phyloP scores from a whole-genome alignment of 2,329 filamentous ascomycete genomes.

The Penicillium sp. region DNA sequence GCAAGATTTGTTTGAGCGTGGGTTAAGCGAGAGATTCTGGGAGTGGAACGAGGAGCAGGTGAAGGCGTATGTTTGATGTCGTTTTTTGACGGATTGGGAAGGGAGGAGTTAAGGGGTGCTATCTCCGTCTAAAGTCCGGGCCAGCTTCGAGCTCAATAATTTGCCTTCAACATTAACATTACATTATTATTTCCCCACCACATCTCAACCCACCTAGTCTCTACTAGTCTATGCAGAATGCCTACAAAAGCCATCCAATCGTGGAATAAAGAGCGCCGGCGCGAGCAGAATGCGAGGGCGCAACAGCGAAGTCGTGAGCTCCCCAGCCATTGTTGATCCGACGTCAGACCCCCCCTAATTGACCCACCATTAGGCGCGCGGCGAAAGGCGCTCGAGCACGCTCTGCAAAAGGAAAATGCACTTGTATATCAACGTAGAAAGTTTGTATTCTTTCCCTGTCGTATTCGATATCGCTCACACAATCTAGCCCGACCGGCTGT shows the following conservation, averaged over 20 bases:
- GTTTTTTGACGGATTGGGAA: background rate
- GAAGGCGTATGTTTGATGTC: background rate
- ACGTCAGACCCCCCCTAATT: background rate
- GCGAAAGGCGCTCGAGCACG: background rate
- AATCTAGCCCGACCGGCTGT: background rate
- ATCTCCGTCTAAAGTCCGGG: background rate
- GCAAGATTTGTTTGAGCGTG: conserved; percentile 6
- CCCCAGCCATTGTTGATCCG: background rate
- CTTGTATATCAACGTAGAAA: no score
- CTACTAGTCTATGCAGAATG: background rate
- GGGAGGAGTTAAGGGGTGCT: background rate
- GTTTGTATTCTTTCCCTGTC: no score
- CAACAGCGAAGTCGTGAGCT: background rate
- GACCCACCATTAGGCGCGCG: background rate
- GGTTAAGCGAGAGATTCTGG: conserved; percentile 7
- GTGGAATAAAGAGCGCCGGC: background rate
- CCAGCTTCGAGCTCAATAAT: background rate
- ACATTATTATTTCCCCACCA: no score
- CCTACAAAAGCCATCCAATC: background rate
- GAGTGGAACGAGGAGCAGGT: conserved; percentile 17
- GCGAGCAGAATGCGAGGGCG: background rate
- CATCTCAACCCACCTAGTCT: background rate
- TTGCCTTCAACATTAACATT: background rate
- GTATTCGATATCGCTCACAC: background rate
- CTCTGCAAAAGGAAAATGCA: background rate